phyloP scores from a whole-genome alignment of 2,329 filamentous ascomycete species.

The Nemania abortiva region DNA sequence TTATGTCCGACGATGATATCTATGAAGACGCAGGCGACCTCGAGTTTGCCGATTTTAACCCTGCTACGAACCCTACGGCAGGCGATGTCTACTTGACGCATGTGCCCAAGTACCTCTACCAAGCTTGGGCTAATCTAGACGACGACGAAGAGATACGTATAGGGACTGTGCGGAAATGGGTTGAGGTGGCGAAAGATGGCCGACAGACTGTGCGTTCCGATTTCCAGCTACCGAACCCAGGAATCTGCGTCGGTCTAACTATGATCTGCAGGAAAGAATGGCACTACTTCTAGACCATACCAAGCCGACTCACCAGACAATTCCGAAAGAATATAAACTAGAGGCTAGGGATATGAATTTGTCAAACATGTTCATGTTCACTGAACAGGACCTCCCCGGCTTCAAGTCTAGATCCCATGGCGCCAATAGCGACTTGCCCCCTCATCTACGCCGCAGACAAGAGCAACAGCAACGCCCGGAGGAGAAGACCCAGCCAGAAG shows the following conservation, averaged over 20 bases:
- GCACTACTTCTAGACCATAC: conserved; percentile 77
- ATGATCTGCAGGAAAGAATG: conserved; percentile 55
- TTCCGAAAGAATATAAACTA: conserved; percentile 92
- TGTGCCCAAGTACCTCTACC: conserved; percentile 83
- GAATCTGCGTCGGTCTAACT: conserved; percentile 29
- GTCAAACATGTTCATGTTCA: conserved; percentile 91
- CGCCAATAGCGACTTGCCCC: conserved; percentile 69
- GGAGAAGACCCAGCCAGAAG: conserved; percentile 61
- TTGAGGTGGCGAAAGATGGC: conserved; percentile 62
- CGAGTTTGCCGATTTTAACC: conserved; percentile 64
- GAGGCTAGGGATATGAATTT: conserved; percentile 74
- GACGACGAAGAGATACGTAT: conserved; percentile 86
- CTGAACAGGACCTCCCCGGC: conserved; percentile 90
- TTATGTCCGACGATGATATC: conserved; percentile 73
- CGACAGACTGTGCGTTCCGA: conserved; percentile 53
- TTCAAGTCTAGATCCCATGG: conserved; percentile 73
- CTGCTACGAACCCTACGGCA: conserved; percentile 53
- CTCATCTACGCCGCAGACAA: conserved; percentile 63
- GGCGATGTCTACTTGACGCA: conserved; percentile 77
- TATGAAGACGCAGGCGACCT: conserved; percentile 71
- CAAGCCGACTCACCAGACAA: conserved; percentile 73
- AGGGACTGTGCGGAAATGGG: conserved; percentile 76
- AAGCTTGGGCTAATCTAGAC: conserved; percentile 80
- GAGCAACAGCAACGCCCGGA: conserved; percentile 55
- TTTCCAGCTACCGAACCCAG: conserved; percentile 38